Evolutionary conservation across 2,329 filamentous ascomycete genomes (phyloP).

Genomic region (Aspergillus terreus): DNA sequence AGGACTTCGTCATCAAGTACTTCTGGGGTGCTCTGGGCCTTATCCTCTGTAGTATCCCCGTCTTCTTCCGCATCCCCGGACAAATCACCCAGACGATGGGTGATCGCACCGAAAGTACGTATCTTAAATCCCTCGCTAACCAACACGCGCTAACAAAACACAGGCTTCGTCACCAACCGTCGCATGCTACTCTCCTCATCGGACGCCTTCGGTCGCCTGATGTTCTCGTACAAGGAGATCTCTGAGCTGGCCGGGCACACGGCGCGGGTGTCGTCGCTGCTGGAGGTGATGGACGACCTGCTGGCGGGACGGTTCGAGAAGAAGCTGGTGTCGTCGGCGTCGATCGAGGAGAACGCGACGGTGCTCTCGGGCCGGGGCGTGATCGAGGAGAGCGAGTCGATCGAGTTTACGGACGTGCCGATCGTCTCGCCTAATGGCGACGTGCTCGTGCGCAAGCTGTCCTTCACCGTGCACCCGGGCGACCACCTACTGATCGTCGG

Average conservation of each 20-base stretch:
- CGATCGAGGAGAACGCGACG: slow-evolving; percentile 74
- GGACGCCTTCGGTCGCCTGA: slow-evolving; percentile 89
- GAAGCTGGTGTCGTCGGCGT: slow-evolving; percentile 86
- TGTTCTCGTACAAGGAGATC: slow-evolving; percentile 98
- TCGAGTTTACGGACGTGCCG: slow-evolving; percentile 83
- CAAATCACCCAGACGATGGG: slow-evolving; percentile 51
- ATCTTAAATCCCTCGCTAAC: too few relatives aligned
- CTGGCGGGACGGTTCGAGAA: slow-evolving; percentile 90
- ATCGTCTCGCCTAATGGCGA: slow-evolving; percentile 97
- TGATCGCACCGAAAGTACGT: slow-evolving; percentile 56
- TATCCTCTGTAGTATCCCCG: slow-evolving; percentile 86
- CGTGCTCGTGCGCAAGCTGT: slow-evolving; percentile 78
- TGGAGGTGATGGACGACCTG: slow-evolving; percentile 94
- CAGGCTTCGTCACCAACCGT: slow-evolving; percentile 86
- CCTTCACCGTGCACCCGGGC: slow-evolving; percentile 79
- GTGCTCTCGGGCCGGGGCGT: slow-evolving; percentile 78
- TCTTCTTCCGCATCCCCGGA: slow-evolving; percentile 89
- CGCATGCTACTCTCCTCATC: slow-evolving; percentile 89
- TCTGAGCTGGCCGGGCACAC: slow-evolving; percentile 96
- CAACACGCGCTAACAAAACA: not conserved
- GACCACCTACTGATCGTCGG: slow-evolving; percentile 93
- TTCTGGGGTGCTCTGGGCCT: slow-evolving; percentile 95
- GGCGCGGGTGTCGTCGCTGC: slow-evolving; percentile 79
- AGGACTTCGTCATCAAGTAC: slow-evolving; percentile 99
- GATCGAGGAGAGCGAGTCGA: slow-evolving; percentile 76